Conservation (phyloP, 2,329 filamentous ascomycete genomes). For the Aureobasidium musti region DNA sequence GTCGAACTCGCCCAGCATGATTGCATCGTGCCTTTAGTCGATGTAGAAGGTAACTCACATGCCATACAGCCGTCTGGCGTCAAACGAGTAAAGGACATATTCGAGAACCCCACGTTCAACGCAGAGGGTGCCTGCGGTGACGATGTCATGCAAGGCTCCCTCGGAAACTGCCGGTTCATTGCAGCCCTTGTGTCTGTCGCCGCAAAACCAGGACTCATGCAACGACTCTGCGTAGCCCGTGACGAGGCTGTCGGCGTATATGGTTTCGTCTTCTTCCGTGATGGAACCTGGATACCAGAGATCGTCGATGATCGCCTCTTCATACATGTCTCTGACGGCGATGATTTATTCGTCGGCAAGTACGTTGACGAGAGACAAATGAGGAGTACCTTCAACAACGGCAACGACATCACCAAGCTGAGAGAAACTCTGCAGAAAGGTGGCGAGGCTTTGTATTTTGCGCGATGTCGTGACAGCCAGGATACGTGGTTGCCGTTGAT, state of each 20-base stretch:
- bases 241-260: conserved; percentile 77
- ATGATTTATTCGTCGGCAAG: conserved; percentile 57
- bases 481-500: conserved; percentile 81
- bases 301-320: conserved; percentile 92
- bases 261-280: conserved; percentile 80
- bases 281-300: conserved; percentile 88
- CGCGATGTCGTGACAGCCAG: conserved; percentile 67
- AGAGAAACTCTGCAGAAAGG: conserved; percentile 62
- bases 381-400: conserved; percentile 20
- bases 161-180: conserved; percentile 86
- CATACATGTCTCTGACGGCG: conserved; percentile 78
- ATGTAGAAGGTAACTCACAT: not conserved
- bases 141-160: conserved; percentile 75
- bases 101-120: conserved; percentile 59
- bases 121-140: conserved; percentile 71
- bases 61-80: conserved; percentile 66
- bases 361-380: conserved; percentile 19
- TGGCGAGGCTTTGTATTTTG: conserved; percentile 76
- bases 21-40: conserved; percentile 11
- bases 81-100: conserved; percentile 64
- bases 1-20: conserved; percentile 57
- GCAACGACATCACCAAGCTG: conserved; percentile 50
- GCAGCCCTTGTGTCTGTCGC: conserved; percentile 75
- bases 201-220: conserved; percentile 70
- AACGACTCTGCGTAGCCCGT: conserved; percentile 70